Evolutionary conservation across 805 yeast species (phyloP).

Genomic region (Candida alai): DNA sequence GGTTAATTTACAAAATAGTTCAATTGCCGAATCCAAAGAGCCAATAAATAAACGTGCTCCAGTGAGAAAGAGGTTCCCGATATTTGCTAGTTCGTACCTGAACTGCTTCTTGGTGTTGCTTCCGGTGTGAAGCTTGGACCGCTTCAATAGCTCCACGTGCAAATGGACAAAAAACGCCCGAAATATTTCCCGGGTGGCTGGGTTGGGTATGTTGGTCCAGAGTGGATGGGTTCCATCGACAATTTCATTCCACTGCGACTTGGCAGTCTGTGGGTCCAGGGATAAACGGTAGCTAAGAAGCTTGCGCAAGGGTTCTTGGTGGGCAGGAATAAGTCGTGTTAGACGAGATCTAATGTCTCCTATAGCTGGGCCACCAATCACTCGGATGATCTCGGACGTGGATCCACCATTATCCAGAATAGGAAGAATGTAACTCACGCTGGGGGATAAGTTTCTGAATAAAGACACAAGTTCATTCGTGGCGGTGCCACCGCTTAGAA

Average conservation of each 20-base stretch:
- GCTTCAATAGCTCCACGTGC: conserved; percentile 70
- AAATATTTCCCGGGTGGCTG: conserved; percentile 64
- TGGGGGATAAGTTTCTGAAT: conserved; percentile 43
- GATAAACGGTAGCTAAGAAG: conserved; percentile 49
- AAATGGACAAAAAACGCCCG: conserved; percentile 76
- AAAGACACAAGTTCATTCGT: conserved; percentile 71
- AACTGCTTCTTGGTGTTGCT: conserved; percentile 57
- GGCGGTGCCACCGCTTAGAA: conserved; percentile 81
- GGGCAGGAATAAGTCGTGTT: conserved; percentile 64
- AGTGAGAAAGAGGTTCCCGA: conserved; percentile 81
- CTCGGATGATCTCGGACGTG: conserved; percentile 80
- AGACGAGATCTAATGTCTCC: conserved; percentile 87
- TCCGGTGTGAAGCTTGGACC: conserved; percentile 47
- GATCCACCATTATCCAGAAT: conserved; percentile 94
- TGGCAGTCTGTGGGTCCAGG: conserved; percentile 48
- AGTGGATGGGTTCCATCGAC: conserved; percentile 74
- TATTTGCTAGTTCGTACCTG: conserved; percentile 70
- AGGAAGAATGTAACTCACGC: conserved; percentile 69
- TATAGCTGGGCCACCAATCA: conserved; percentile 91
- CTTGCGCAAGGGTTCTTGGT: conserved; percentile 30
- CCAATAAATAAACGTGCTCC: conserved; percentile 83
- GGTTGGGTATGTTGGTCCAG: conserved; percentile 61
- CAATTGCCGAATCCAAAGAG: conserved; percentile 79
- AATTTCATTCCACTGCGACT: conserved; percentile 67
- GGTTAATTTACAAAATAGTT: conserved; percentile 62